These are phyloP conservation scores for Huntiella decipiens DNA, from an alignment of 2,329 filamentous ascomycete species.

Conservation along the genomic window DNA sequence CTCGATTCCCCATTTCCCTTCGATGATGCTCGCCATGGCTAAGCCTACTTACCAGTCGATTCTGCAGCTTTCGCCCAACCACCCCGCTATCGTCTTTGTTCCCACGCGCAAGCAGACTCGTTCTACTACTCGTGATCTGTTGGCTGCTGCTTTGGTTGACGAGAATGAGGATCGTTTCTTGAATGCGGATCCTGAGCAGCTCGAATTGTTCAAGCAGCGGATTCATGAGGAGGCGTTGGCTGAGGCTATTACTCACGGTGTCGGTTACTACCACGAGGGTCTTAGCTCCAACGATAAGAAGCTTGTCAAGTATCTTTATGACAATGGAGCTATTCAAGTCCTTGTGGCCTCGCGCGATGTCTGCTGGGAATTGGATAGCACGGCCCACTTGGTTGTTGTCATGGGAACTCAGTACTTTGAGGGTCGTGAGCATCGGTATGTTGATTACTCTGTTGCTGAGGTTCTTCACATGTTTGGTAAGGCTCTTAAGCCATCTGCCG, in stretches of 20 bases:
- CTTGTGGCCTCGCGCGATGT: constrained; percentile 62
- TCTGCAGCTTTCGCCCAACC: constrained; percentile 68
- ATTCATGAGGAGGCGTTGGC: constrained; percentile 75
- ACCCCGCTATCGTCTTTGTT: constrained; percentile 81
- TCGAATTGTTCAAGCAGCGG: constrained; percentile 61
- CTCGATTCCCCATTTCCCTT: constrained; percentile 90
- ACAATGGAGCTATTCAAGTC: constrained; percentile 74
- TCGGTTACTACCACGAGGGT: constrained; percentile 95
- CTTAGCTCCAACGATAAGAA: constrained; percentile 74
- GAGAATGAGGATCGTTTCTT: constrained; percentile 90
- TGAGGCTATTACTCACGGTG: constrained; percentile 78
- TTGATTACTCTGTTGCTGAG: constrained; percentile 88
- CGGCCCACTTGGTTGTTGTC: constrained; percentile 76
- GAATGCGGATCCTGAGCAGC: constrained; percentile 63
- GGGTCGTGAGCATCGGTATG: constrained; percentile 86
- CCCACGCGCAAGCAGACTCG: constrained; percentile 86
- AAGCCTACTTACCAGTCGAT: constrained; percentile 84
- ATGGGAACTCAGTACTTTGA: constrained; percentile 99
- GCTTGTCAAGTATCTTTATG: constrained; percentile 84
- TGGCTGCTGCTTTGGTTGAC: constrained; percentile 72
- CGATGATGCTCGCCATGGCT: constrained; percentile 95
- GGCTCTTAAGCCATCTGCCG: constrained; percentile 57
- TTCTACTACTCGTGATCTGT: constrained; percentile 65
- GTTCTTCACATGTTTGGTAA: constrained; percentile 97
- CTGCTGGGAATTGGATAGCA: constrained; percentile 84